Base-by-base conservation (phyloP, 2,329 filamentous ascomycete genomes). In the Fusarium decemcellulare region DNA sequence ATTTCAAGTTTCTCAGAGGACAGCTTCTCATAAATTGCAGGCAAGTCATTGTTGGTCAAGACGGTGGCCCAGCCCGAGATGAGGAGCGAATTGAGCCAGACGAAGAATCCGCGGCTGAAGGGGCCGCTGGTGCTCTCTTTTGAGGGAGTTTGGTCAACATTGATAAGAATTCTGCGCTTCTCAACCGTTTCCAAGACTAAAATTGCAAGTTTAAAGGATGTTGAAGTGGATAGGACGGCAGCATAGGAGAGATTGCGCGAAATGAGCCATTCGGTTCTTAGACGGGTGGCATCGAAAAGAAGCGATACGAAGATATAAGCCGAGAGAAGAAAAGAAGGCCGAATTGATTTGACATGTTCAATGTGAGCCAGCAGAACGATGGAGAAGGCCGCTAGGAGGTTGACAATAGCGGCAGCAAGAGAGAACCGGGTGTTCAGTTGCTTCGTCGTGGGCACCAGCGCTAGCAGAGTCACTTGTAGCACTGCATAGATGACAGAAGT, bases 91-190 rank as follows among this genome's bases (percentile, higher is more conserved):
- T 79, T 79, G 14, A 80, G 62, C 78, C 78, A 80, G 23, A 78
- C 61, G 32, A 79, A 80, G 57, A 79, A 74, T 0, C 77, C 76
- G 1, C 76, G 74, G 30, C 61, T 76, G 2, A 79, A 67, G 0
- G 76, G 77, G 0, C 78, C 78, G 18, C 82, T 85, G 3, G 83
- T 87, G 4, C 82, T 82, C 70, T 90, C 88, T 0, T 80, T 82
- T 1, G 86, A 85, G 43, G 79, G 81, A 3, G 72, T 65, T 2
- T 76, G 74, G 48, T 81, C 84, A 4, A 86, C 74, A 6, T 84
- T 76, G 5, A 79, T 65, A 23, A 80, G 52, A 1, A 79, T 77
- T 8, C 40, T 61, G 8, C 76, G 72, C 63, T 79, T 80, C 56
- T 80, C 78, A 0, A 78, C 59, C 2, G 73, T 75, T 32, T 79